phyloP scores from a whole-genome alignment of 164 flowering plant genomes.

The Nymphaea colorata region DNA sequence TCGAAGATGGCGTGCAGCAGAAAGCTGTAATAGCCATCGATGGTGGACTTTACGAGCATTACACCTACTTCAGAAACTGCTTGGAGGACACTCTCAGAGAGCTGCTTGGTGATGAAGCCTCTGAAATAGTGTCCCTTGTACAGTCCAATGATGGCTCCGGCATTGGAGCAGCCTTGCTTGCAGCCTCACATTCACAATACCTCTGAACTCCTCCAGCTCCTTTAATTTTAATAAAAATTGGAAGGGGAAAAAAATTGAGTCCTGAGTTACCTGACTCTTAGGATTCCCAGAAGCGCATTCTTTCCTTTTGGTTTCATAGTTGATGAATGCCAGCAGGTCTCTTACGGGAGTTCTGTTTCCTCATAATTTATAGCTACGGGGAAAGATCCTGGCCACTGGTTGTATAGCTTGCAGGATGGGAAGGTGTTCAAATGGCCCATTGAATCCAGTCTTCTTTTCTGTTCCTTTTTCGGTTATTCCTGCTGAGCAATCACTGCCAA shows the following conservation, averaged over 20 bases:
- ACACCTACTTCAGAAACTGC: constrained; percentile 48
- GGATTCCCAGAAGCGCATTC: too few relatives aligned
- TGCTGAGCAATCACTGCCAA: too few relatives aligned
- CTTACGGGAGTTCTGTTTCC: too few relatives aligned
- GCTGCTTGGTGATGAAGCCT: constrained; percentile 52
- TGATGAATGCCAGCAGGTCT: too few relatives aligned
- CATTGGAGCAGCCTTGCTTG: constrained; percentile 86
- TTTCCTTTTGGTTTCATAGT: too few relatives aligned
- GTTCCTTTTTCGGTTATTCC: too few relatives aligned
- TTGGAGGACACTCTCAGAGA: constrained; percentile 59
- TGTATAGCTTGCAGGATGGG: too few relatives aligned
- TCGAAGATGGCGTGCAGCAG: constrained; percentile 36
- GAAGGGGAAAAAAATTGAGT: constrained; percentile 9
- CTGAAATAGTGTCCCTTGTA: constrained; percentile 28
- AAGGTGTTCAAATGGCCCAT: too few relatives aligned
- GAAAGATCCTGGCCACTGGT: too few relatives aligned
- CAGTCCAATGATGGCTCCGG: constrained; percentile 90
- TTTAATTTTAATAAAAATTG: too few relatives aligned
- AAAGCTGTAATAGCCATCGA: constrained; percentile 71
- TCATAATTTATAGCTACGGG: too few relatives aligned
- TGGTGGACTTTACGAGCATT: constrained; percentile 86
- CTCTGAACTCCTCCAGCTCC: constrained; percentile 12
- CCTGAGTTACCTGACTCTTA: constrained; percentile 11
- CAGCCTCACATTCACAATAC: constrained; percentile 91
- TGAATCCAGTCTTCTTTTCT: too few relatives aligned